phyloP scores from a whole-genome alignment of 2,329 filamentous ascomycete genomes.

The Aureobasidium sp. region DNA sequence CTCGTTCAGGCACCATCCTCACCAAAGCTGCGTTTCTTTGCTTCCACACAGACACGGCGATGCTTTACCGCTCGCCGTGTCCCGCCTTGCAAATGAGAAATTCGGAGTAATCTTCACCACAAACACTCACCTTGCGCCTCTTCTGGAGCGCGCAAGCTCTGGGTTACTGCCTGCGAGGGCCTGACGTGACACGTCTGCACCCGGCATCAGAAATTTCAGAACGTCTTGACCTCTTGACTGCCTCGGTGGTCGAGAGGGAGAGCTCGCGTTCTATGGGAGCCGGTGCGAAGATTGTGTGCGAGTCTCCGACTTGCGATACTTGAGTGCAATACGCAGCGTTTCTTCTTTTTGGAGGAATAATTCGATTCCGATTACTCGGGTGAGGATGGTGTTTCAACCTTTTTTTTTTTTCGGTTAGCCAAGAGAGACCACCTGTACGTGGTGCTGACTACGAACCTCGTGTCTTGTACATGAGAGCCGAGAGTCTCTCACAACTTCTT shows the following conservation, averaged over 20 bases:
- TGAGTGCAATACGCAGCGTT: slow-evolving; percentile 95
- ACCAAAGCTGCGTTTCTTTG: slow-evolving; percentile 94
- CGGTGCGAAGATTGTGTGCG: slow-evolving; percentile 88
- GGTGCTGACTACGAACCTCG: slow-evolving; percentile 10
- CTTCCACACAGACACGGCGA: slow-evolving; percentile 57
- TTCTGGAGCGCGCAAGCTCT: slow-evolving; percentile 26
- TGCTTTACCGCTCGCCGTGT: slow-evolving; percentile 15
- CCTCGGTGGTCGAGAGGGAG: not conserved
- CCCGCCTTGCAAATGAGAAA: slow-evolving; percentile 79
- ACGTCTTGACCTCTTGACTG: slow-evolving; percentile 16
- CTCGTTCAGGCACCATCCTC: slow-evolving; percentile 65
- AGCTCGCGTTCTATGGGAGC: slow-evolving; percentile 62
- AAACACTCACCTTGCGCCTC: slow-evolving; percentile 31
- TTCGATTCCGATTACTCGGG: slow-evolving; percentile 93
- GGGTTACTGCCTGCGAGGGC: slow-evolving; percentile 70
- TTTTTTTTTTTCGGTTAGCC: slow-evolving; percentile 36
- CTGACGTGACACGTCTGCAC: slow-evolving; percentile 78
- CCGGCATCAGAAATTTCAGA: slow-evolving; percentile 87
- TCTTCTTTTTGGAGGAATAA: slow-evolving; percentile 49
- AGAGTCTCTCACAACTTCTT: slow-evolving; percentile 5
- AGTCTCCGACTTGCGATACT: slow-evolving; percentile 51
- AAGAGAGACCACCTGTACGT: slow-evolving; percentile 7
- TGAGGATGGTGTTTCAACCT: slow-evolving; percentile 63
- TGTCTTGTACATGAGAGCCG: not conserved
- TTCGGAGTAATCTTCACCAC: slow-evolving; percentile 91